phyloP scores from a whole-genome alignment of 768 basidiomycete species.

The Suillus luteus region DNA sequence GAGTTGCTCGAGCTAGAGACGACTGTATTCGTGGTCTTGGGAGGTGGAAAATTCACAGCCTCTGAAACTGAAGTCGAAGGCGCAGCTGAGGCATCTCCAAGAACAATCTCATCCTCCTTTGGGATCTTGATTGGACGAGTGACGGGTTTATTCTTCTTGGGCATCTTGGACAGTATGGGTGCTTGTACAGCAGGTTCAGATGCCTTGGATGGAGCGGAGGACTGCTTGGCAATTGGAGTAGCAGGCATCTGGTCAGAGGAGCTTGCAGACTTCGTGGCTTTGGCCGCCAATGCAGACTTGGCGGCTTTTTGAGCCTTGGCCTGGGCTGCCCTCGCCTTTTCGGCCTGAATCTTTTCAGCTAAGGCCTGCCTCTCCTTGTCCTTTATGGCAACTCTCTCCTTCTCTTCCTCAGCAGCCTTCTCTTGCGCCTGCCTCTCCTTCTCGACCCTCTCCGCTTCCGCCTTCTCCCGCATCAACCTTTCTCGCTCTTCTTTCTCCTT shows the following conservation, averaged over 20 bases:
- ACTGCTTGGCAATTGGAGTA: constrained; percentile 22
- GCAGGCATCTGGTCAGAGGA: constrained; percentile 3
- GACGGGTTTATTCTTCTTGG: constrained; percentile 77
- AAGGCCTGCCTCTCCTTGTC: constrained; percentile 35
- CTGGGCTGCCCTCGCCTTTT: constrained; percentile 30
- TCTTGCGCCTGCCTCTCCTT: constrained; percentile 35
- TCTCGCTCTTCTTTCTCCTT: constrained; percentile 42
- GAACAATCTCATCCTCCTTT: constrained; percentile 55
- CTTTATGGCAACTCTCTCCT: constrained; percentile 37
- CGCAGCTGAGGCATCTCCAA: constrained; percentile 44
- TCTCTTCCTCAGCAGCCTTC: constrained; percentile 39
- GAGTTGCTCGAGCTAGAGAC: constrained; percentile 58
- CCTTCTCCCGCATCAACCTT: constrained; percentile 37
- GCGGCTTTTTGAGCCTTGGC: constrained; percentile 25
- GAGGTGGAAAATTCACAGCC: constrained; percentile 39
- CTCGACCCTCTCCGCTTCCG: constrained; percentile 42
- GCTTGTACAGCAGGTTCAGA: constrained; percentile 54
- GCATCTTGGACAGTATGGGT: constrained; percentile 78
- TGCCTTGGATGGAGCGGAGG: constrained; percentile 19
- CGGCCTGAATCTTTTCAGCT: constrained; percentile 29
- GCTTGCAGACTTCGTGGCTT: constrained; percentile 20
- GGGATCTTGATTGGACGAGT: constrained; percentile 58
- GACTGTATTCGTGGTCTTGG: constrained; percentile 32
- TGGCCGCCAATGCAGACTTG: constrained; percentile 23
- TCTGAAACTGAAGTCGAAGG: constrained; percentile 54